Evolutionary conservation across 2,329 filamentous ascomycete species (phyloP), one percentile per base, ranked within the genome.

Genomic region (Tolypocladium amazonense): DNA sequence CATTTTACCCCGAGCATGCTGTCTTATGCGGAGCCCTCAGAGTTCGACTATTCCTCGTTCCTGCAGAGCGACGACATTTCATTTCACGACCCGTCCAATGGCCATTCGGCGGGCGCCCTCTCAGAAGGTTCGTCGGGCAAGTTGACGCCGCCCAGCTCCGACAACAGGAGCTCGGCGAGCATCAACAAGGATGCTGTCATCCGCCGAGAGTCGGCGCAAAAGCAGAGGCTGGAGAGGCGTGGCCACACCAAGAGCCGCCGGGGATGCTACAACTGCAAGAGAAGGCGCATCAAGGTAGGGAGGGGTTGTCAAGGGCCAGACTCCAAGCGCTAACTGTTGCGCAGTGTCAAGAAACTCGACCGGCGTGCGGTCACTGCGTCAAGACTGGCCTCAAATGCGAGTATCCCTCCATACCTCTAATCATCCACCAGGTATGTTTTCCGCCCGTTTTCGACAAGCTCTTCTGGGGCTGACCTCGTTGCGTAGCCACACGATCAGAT

Each of bases 201-300:
- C 25, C 61, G 65, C 35, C 62, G 62, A 9, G 53, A 65, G 38
- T 54, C 64, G 27, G 35, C 62, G 55, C 68, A 69, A 56, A 76
- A 70, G 65, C 75, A 75, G 64, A 73, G 76, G 53, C 63, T 80
- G 33, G 82, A 83, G 68, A 74, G 85, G 59, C 79, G 83, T 62
- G 84, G 85, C 0, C 86, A 88, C 63, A 87, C 83, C 14, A 88
- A 88, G 70, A 86, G 83, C 57, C 78, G 86, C 30, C 76, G 81
- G 20, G 86, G 85, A 11, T 88, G 86, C 71, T 88, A 81, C 70
- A 86, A 86, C 68, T 88, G 86, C 74, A 88, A 88, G 71, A 77
- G 81, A 59, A 75, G 85, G 47, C 80, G 85, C 61, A 87, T 88
- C 69, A 88, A 85, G 79, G 81, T 81, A 70, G 27, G 63, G 58